phyloP scores from a whole-genome alignment of 2,329 filamentous ascomycete species.

The Colletotrichum truncatum region DNA sequence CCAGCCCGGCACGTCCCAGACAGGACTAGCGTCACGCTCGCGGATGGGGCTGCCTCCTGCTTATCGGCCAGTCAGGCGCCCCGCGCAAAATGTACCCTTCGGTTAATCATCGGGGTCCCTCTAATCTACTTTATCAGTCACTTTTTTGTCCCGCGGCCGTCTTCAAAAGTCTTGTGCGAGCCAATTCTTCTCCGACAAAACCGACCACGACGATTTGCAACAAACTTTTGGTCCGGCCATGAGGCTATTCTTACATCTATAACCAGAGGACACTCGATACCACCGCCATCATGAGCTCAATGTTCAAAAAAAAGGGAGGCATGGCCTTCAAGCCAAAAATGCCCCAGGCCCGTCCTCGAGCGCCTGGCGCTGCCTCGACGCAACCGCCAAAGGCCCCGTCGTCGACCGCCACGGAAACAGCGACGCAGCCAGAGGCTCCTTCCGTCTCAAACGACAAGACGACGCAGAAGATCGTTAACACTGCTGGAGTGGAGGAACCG shows the following conservation, averaged over 20 bases:
- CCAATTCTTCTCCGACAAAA: background rate
- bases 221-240: conserved; percentile 2
- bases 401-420: conserved; percentile 6
- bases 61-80: conserved; percentile 40
- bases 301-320: conserved; percentile 73
- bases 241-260: background rate
- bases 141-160: background rate
- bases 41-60: conserved; percentile 35
- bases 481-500: background rate
- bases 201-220: background rate
- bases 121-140: conserved; percentile 5
- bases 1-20: conserved; percentile 45
- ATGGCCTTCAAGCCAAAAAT: conserved; percentile 77
- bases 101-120: conserved; percentile 25
- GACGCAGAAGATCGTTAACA: background rate
- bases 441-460: background rate
- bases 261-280: background rate
- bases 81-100: conserved; percentile 15
- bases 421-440: background rate
- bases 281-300: conserved; percentile 65
- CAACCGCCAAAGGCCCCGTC: conserved; percentile 41
- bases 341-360: conserved; percentile 61
- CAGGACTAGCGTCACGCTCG: conserved; percentile 46
- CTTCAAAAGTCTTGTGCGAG: conserved; percentile 13
- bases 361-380: conserved; percentile 49